Percentiles rank a stretch among this genome's conserved stretches.
Conservation (phyloP, 2,329 filamentous ascomycete genomes). For the Colletotrichum navitas region DNA sequence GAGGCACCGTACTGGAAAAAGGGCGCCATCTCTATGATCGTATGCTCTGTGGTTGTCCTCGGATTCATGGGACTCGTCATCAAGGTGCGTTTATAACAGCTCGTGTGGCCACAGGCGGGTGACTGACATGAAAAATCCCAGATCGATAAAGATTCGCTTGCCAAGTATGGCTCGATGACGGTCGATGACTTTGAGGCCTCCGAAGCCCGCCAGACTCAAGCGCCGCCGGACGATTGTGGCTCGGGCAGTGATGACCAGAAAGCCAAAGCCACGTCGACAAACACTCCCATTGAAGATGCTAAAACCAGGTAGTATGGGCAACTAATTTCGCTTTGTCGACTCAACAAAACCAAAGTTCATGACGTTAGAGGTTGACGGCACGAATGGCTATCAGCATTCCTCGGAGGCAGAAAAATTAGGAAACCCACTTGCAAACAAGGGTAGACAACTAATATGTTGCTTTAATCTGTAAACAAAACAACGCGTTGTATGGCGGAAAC, state of each 20-base stretch:
- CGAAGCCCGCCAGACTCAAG: not conserved
- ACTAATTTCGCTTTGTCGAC: not conserved
- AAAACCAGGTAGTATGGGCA: not conserved
- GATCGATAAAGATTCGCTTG: constrained; percentile 15
- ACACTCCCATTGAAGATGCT: not conserved
- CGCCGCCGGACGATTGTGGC: not conserved
- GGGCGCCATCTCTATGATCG: constrained; percentile 53
- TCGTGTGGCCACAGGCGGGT: not conserved
- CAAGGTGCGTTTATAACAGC: constrained; percentile 27
- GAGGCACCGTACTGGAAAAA: constrained; percentile 55
- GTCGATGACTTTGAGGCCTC: constrained; percentile 8
- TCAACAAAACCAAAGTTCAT: not conserved
- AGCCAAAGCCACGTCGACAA: not conserved
- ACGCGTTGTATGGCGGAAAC: too few relatives aligned
- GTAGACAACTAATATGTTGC: not conserved
- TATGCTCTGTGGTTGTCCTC: constrained; percentile 38
- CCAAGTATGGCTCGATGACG: constrained; percentile 14
- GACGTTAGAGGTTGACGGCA: not conserved
- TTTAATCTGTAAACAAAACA: not conserved
- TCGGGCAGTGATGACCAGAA: constrained; percentile 2
- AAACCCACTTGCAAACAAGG: not conserved
- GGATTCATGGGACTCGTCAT: constrained; percentile 36
- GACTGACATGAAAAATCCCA: not conserved
- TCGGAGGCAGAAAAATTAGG: not conserved
- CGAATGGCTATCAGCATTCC: not conserved